phyloP scores from a whole-genome alignment of 2,329 filamentous ascomycete genomes.

The Aureobasidium lini region DNA sequence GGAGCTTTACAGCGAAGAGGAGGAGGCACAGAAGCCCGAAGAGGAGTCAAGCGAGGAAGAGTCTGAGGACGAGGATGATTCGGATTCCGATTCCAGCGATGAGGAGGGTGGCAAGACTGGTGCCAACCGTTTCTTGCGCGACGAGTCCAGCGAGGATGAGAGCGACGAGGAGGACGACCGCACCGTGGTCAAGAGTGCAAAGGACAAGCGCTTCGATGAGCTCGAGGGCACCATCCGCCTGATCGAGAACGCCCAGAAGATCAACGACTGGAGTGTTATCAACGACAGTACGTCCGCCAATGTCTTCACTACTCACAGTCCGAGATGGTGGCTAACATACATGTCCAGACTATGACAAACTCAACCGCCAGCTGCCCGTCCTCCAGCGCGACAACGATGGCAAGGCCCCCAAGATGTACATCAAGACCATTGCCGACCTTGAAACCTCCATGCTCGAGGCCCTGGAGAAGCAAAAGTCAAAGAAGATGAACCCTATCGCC shows the following conservation, averaged over 20 bases:
- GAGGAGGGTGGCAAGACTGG: constrained; percentile 58
- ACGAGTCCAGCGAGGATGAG: constrained; percentile 67
- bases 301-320: neutral
- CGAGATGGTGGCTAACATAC: neutral
- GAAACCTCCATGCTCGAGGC: constrained; percentile 94
- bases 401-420: constrained; percentile 81
- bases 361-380: constrained; percentile 44
- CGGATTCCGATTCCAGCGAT: constrained; percentile 34
- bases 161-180: constrained; percentile 78
- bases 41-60: constrained; percentile 49
- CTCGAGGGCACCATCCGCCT: constrained; percentile 80
- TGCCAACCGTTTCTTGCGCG: constrained; percentile 75
- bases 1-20: constrained; percentile 78
- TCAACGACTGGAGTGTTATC: constrained; percentile 93
- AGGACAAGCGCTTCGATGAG: constrained; percentile 94
- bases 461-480: constrained; percentile 89
- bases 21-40: constrained; percentile 52
- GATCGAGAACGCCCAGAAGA: constrained; percentile 96
- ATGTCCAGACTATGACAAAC: constrained; percentile 48
- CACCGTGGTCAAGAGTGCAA: constrained; percentile 90
- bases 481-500: constrained; percentile 98
- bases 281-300: constrained; percentile 21
- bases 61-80: constrained; percentile 26
- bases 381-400: constrained; percentile 53
- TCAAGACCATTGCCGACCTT: constrained; percentile 86